Evolutionary conservation across 108 stramenopile species (phyloP), one percentile per base, ranked within the genome.

Genomic region (Skeletonema menzelii): DNA sequence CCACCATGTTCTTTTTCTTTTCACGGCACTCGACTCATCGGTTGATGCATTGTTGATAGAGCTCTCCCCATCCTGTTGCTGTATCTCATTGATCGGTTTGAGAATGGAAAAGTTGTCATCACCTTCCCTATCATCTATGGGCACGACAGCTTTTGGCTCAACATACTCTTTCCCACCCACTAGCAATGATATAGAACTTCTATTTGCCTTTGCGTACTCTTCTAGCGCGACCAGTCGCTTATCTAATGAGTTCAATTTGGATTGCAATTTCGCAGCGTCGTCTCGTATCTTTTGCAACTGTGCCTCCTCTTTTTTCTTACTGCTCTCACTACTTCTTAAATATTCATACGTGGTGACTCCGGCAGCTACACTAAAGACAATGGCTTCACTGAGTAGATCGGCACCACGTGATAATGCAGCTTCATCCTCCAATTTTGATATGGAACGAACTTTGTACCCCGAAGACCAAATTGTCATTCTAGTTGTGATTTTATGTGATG

Each of bases 401-500:
- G 94, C 94, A 15, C 94, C 94, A 19, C 76, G 75, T 42, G 83
- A 75, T 19, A 95, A 47, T 2, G 94, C 94, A 57, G 82, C 83
- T 30, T 85, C 82, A 24, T 89, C 83, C 63, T 92, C 91, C 35
- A 95, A 62, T 31, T 82, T 75, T 35, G 73, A 84, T 35, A 95
- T 92, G 19, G 64, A 73, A 58, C 88, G 81, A 3, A 95, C 91
- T 57, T 75, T 82, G 72, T 89, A 92, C 24, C 94, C 94, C 27
- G 86, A 81, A 11, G 86, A 86, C 91, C 91, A 92, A 64, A 95
- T 95, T 57, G 90, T 88, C 91, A 95, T 91, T 56, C 90, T 76
- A 20, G 88, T 87, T 5, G 91, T 81, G 5, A 92, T 19, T 17
- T 75, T 61, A 70, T 95, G 91, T 53, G 79, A 77, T 10, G 75